phyloP scores from a whole-genome alignment of 2,329 filamentous ascomycete species.

The Colletotrichum sp. region DNA sequence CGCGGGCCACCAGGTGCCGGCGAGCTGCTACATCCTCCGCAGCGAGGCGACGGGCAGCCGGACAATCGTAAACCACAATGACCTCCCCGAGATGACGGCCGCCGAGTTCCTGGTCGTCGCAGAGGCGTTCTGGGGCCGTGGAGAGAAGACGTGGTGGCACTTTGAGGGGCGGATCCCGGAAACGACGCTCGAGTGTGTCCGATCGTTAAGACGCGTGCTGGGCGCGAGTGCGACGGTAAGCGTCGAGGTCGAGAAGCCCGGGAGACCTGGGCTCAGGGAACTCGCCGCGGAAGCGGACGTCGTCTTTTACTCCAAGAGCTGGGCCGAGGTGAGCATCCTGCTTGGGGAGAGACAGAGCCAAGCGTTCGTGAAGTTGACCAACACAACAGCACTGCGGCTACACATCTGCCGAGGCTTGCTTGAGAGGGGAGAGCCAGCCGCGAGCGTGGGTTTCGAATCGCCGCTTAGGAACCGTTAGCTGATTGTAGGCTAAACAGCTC shows the following conservation, averaged over 20 bases:
- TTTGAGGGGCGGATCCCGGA: constrained; percentile 70
- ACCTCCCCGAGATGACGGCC: constrained; percentile 69
- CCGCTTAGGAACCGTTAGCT: not conserved
- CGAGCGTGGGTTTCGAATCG: constrained; percentile 48
- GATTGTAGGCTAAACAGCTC: constrained; percentile 35
- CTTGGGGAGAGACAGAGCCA: not conserved
- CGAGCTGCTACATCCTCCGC: constrained; percentile 73
- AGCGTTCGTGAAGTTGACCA: not conserved
- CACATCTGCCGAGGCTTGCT: constrained; percentile 53
- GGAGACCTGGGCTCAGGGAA: constrained; percentile 60
- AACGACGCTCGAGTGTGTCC: constrained; percentile 64
- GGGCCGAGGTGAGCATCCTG: constrained; percentile 66
- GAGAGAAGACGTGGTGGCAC: constrained; percentile 67
- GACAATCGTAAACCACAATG: constrained; percentile 74
- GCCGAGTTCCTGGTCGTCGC: constrained; percentile 61
- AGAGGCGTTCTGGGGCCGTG: constrained; percentile 35
- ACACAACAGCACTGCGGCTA: constrained; percentile 33
- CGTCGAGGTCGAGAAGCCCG: constrained; percentile 76
- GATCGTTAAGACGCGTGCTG: constrained; percentile 47
- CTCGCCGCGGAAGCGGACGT: constrained; percentile 69
- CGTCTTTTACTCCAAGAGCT: constrained; percentile 75
- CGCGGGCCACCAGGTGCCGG: constrained; percentile 56
- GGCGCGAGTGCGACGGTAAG: constrained; percentile 50
- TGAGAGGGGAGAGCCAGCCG: constrained; percentile 46
- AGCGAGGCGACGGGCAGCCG: constrained; percentile 63